Conservation (phyloP, 108 stramenopile genomes). For the Aurantiochytrium sp. region DNA sequence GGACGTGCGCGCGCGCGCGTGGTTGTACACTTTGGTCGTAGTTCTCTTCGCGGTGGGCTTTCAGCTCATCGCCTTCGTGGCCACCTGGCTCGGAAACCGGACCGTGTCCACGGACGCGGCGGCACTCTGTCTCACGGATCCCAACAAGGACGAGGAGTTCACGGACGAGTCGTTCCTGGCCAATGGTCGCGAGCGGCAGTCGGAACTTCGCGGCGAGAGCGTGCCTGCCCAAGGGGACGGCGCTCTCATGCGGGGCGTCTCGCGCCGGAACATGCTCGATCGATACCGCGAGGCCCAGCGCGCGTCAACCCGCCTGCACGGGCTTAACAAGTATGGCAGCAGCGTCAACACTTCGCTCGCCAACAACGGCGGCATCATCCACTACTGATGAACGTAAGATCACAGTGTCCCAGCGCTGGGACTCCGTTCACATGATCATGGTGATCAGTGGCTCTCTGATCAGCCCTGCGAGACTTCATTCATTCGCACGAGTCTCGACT, state of each 20-base stretch:
- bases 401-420: too few species aligned
- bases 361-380: conserved; percentile 12
- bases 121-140: not conserved
- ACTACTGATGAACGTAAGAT: not conserved
- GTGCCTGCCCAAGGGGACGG: not conserved
- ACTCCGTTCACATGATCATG: too few species aligned
- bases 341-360: not conserved
- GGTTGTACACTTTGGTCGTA: not conserved
- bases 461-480: too few species aligned
- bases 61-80: not conserved
- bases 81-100: not conserved
- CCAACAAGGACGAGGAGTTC: not conserved
- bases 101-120: not conserved
- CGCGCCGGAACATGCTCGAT: not conserved
- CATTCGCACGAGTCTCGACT: too few species aligned
- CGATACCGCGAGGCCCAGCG: not conserved
- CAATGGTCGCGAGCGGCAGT: not conserved
- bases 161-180: not conserved
- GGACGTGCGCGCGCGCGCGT: not conserved
- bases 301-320: not conserved
- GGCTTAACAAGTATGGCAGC: not conserved
- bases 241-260: not conserved
- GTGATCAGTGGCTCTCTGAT: too few species aligned
- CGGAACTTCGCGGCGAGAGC: not conserved
- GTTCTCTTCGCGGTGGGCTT: not conserved